Base-by-base conservation (phyloP, 192 early-diverging fungal genomes). In the Powellomyces hirtus region DNA sequence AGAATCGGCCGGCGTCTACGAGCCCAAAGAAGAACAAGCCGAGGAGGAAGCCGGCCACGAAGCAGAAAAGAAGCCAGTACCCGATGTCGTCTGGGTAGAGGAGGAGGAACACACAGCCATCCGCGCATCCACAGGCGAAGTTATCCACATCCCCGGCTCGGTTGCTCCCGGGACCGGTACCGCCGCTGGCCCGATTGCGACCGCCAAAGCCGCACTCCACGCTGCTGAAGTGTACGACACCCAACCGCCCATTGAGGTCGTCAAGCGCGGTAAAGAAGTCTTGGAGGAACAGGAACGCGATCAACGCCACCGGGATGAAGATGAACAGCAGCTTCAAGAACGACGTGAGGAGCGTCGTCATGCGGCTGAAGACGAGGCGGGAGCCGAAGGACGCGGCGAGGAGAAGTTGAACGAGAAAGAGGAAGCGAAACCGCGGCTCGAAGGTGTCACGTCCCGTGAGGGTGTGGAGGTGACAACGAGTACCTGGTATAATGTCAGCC, bases 401-500 rank as follows among this genome's bases (percentile, higher is more conserved):
- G 33, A n/a, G 31, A 37, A 61, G 20, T 18, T 20, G 50, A 14
- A 52, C n/a, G 26, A 18, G 8, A 44, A 49, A 22, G 24, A 22
- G 1, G 8, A n/a, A 8, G 56, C 56, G 0, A n/a, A 58, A 1
- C 56, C 26, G 7, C 24, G 10, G 8, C 56, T 29, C 27, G 22
- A 58, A 2, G 56, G 34, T 31, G 59, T 29, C 0, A 18, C 7
- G 13, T n/a, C 8, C n/a, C 37, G 26, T 8, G 11, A 33, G 7
- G 37, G 30, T 38, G 24, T 40, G 20, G 26, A 8, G 11, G 11
- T n/a, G 5, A 38, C n/a, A 38, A 30, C 59, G 6, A n/a, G 49
- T 22, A 22, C 29, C 35, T 16, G 30, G 51, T 67, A 34, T 38
- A 69, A 69, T 29, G 67, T 69, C 57, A 60, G 67, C 58, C 58